Conservation (phyloP, 345 rosid species). For the Pseudoturritis turrita region DNA sequence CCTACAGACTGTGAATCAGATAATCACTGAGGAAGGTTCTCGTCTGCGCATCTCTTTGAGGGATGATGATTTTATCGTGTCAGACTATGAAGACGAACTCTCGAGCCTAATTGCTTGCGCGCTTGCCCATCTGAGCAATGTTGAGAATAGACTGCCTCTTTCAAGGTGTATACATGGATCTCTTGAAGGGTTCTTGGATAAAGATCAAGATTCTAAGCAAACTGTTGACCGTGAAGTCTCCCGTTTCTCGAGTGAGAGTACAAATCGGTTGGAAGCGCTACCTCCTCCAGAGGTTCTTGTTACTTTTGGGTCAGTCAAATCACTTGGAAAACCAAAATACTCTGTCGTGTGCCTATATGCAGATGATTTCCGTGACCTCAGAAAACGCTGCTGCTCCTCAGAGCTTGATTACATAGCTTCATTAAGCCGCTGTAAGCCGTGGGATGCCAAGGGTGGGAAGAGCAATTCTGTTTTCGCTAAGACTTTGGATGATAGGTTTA, state of each 20-base stretch:
- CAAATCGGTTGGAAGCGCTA: slow-evolving; percentile 55
- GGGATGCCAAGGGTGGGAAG: slow-evolving; percentile 99
- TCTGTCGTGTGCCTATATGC: slow-evolving; percentile 69
- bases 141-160: slow-evolving; percentile 35
- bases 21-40: slow-evolving; percentile 70
- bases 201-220: slow-evolving; percentile 40
- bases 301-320: slow-evolving; percentile 52
- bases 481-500: slow-evolving; percentile 82
- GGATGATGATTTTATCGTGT: slow-evolving; percentile 49
- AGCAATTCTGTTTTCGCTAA: slow-evolving; percentile 85
- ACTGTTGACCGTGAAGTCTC: slow-evolving; percentile 49
- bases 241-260: slow-evolving; percentile 68
- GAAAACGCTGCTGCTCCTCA: slow-evolving; percentile 60
- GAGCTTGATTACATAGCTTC: slow-evolving; percentile 87
- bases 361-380: slow-evolving; percentile 70
- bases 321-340: slow-evolving; percentile 73
- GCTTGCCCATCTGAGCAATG: slow-evolving; percentile 41
- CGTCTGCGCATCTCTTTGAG: slow-evolving; percentile 70
- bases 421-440: slow-evolving; percentile 73
- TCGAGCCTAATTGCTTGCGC: slow-evolving; percentile 94
- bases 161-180: slow-evolving; percentile 48
- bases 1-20: slow-evolving; percentile 42
- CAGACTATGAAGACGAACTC: slow-evolving; percentile 86
- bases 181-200: slow-evolving; percentile 51
- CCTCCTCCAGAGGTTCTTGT: slow-evolving; percentile 52